phyloP scores from a whole-genome alignment of 225 moss, liverwort and hornwort species.

The Sphagnum tenellum region DNA sequence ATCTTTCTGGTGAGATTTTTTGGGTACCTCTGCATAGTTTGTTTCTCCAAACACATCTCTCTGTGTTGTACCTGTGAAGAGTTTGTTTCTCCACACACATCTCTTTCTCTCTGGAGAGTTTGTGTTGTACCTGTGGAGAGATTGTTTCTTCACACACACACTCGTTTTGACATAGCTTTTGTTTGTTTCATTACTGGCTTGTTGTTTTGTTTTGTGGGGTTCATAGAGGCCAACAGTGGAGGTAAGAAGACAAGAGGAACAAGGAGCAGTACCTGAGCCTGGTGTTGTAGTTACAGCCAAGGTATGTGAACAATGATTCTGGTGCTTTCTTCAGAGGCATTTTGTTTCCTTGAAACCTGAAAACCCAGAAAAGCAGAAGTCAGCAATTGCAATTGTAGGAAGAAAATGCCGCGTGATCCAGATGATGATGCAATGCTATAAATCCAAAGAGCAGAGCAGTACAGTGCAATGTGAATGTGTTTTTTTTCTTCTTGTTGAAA shows the following conservation, averaged over 20 bases:
- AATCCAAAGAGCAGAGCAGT: no score
- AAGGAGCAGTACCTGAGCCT: conserved; percentile 80
- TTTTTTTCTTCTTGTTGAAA: no score
- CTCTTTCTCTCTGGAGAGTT: no score
- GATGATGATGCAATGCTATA: no score
- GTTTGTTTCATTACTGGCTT: no score
- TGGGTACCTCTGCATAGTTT: not conserved
- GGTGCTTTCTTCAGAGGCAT: no score
- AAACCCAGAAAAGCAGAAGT: not conserved
- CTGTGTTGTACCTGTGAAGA: no score
- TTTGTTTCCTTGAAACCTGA: not conserved
- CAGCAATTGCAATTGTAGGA: not conserved
- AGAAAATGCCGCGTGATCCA: no score
- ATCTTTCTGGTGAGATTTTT: not conserved
- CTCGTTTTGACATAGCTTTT: not conserved
- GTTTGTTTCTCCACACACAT: no score
- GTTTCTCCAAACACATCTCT: not conserved
- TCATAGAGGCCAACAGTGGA: conserved; percentile 73
- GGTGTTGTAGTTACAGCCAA: conserved; percentile 86
- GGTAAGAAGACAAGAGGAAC: conserved; percentile 71
- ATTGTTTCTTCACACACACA: not conserved
- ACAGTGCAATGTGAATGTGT: no score
- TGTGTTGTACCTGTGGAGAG: no score
- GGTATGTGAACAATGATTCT: conserved; percentile 17
- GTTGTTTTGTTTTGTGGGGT: no score